Conservation (phyloP, 164 flowering plant species). For the Tinospora cordifolia region DNA sequence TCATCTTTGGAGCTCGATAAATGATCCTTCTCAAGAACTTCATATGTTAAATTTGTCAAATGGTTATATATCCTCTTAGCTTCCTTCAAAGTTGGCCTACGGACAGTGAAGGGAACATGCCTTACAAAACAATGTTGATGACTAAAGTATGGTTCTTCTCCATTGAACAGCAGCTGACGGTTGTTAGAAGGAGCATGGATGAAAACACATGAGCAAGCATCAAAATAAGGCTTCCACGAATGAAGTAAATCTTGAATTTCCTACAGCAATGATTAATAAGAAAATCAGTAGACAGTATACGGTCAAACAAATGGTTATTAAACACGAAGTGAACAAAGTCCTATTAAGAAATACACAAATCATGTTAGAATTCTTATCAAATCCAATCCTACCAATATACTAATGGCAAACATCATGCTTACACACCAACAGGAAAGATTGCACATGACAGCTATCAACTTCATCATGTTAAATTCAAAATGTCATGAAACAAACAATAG, state of each 20-base stretch:
- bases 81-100: constrained; percentile 90
- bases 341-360: not conserved
- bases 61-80: constrained; percentile 54
- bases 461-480: not conserved
- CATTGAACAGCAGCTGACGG: constrained; percentile 64
- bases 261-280: constrained; percentile 24
- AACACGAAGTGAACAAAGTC: not conserved
- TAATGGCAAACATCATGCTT: not conserved
- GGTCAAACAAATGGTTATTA: not conserved
- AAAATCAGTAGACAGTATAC: constrained; percentile 3
- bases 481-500: not conserved
- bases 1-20: constrained; percentile 19
- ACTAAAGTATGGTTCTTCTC: constrained; percentile 61
- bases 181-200: constrained; percentile 73
- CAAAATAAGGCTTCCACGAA: constrained; percentile 86
- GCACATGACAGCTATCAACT: not conserved
- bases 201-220: constrained; percentile 53
- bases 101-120: constrained; percentile 62
- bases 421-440: not conserved
- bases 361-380: not conserved
- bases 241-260: constrained; percentile 74
- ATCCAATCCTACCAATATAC: not conserved
- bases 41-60: constrained; percentile 46
- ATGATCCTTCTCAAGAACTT: constrained; percentile 32
- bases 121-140: constrained; percentile 29